These are phyloP conservation scores for Hyaloscypha hepaticicola DNA, from an alignment of 495 filamentous ascomycete species.

Conservation along the genomic window DNA sequence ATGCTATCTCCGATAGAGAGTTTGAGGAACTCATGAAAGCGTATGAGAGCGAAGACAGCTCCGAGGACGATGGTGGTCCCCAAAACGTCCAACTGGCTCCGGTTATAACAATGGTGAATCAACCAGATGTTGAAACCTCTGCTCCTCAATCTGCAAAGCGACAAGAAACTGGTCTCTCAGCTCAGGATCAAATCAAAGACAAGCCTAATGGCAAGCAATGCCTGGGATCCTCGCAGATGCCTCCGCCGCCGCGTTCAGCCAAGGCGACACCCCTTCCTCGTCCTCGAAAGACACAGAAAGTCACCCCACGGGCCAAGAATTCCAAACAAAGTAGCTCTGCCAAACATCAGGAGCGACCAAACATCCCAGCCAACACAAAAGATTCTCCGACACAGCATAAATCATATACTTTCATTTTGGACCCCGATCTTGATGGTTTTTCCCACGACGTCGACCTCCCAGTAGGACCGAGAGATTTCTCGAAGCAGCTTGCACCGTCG, in stretches of 20 bases:
- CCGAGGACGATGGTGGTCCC: neutral
- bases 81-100: neutral
- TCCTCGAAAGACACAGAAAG: neutral
- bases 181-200: neutral
- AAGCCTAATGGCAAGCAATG: neutral
- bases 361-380: too few species aligned
- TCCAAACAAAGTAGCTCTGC: neutral
- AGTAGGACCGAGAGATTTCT: neutral
- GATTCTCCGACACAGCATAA: too few species aligned
- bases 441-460: too few species aligned
- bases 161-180: neutral
- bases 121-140: neutral
- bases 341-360: neutral
- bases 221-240: neutral
- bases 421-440: too few species aligned
- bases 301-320: neutral
- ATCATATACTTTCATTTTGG: too few species aligned
- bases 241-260: neutral
- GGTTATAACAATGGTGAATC: neutral
- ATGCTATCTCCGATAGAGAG: neutral
- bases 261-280: neutral
- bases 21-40: neutral
- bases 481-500: neutral
- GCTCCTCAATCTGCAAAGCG: neutral
- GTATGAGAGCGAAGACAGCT: neutral